Conservation (phyloP, 1,284 basidiomycete species). For the Chondrostereum purpureum region DNA sequence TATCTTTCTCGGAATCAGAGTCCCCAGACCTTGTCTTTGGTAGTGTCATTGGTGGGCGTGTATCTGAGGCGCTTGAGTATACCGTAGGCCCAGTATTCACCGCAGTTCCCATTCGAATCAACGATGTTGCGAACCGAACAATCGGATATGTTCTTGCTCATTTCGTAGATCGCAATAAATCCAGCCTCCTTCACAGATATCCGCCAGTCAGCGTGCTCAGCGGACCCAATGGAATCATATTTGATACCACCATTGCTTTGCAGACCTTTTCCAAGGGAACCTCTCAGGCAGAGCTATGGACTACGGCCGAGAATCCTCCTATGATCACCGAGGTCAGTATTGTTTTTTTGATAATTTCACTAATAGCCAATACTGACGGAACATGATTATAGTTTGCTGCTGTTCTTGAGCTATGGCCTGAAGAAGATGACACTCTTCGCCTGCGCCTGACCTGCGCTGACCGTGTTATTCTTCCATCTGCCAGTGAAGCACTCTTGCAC, state of each 20-base stretch:
- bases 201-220: constrained; percentile 12
- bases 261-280: constrained; percentile 8
- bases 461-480: constrained; percentile 7
- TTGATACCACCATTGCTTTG: constrained; percentile 11
- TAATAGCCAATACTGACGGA: not conserved
- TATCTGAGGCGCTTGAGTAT: constrained; percentile 7
- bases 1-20: constrained; percentile 10
- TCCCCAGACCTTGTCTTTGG: constrained; percentile 10
- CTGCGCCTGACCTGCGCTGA: constrained; percentile 8
- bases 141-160: constrained; percentile 4
- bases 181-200: constrained; percentile 7
- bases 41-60: constrained; percentile 8
- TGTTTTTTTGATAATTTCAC: not conserved
- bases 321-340: constrained; percentile 10
- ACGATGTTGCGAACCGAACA: not conserved
- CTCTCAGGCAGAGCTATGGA: constrained; percentile 10
- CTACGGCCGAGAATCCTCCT: constrained; percentile 9
- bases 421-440: constrained; percentile 9
- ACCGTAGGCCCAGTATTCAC: constrained; percentile 11
- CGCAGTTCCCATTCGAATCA: constrained; percentile 7
- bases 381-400: constrained; percentile 1
- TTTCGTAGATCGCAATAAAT: constrained; percentile 4
- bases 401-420: constrained; percentile 9
- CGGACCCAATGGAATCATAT: constrained; percentile 9
- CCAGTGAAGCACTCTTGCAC: constrained; percentile 5